Base-by-base conservation (phyloP, 495 filamentous ascomycete genomes). In the Podospora didyma region DNA sequence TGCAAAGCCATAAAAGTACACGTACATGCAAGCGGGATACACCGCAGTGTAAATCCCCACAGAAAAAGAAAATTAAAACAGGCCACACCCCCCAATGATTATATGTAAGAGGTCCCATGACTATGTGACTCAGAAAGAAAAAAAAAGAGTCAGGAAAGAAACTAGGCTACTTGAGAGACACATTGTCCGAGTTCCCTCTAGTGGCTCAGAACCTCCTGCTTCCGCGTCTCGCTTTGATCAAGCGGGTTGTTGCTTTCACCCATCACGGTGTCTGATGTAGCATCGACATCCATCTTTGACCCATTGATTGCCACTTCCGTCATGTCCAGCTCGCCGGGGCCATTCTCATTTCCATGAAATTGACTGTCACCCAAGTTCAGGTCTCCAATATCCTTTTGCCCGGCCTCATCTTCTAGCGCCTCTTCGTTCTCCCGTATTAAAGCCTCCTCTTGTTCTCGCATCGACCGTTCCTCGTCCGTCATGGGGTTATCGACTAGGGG, bases 381-480 rank as follows among this genome's bases (percentile, higher is more conserved):
- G 11, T 57, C 44, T 12, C 37, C 51, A 2, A 26, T 17, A 48
- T 67, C 56, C 39, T 61, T 60, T 26, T 65, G 64, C 50, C 70
- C 70, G 6, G 53, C 65, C 44, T 79, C 76, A 14, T 74, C 75
- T 50, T 74, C 72, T 16, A 75, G 59, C 3, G 69, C 73, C 53
- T 76, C 73, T 54, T 77, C 73, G 42, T 76, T 71, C 57, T 75
- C 71, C 16, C 62, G 57, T 45, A 68, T 53, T 14, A 70, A 49
- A 19, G 63, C 70, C 51, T 67, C 66, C 50, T 76, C 72, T 59
- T 73, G 72, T 62, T 78, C 75, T n/a, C 66, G 68, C 60, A 75
- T 67, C 17, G 63, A 69, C 46, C 63, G 61, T 58, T 73, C 67
- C 35, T 73, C 72, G 20, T 72, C 73, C 1, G 61, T 67, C 52